A percentile compares a stretch with the other conserved stretches of the same genome.
phyloP scores from a whole-genome alignment of 305 asterid species.

The Fraxinus greggii region DNA sequence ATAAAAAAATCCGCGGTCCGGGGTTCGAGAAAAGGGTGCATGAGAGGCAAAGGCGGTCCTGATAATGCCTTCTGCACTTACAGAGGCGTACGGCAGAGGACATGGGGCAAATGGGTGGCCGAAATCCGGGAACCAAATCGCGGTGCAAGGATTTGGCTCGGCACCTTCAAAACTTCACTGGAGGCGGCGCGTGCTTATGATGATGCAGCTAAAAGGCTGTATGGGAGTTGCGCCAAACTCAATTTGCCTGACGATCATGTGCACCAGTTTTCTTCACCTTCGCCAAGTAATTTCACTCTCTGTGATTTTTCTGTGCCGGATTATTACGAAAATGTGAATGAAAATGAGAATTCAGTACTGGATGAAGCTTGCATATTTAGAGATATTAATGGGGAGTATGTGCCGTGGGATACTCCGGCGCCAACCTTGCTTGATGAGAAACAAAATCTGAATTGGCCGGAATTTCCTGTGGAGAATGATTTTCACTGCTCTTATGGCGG shows the following conservation, averaged over 20 bases:
- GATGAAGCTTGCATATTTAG: constrained; percentile 52
- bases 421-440: constrained; percentile 61
- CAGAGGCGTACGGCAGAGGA: constrained; percentile 77
- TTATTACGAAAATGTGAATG: neutral
- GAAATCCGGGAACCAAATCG: constrained; percentile 82
- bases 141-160: constrained; percentile 72
- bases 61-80: constrained; percentile 65
- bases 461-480: constrained; percentile 23
- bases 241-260: constrained; percentile 31
- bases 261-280: neutral
- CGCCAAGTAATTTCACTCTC: neutral
- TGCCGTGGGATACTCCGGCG: constrained; percentile 54
- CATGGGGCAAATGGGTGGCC: constrained; percentile 85
- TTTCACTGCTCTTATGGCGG: neutral
- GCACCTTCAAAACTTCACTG: constrained; percentile 61
- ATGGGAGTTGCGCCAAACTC: constrained; percentile 53
- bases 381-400: constrained; percentile 32
- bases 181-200: constrained; percentile 79
- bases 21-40: constrained; percentile 67
- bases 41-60: constrained; percentile 82
- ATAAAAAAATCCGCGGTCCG: constrained; percentile 32
- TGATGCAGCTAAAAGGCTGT: constrained; percentile 53
- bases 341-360: constrained; percentile 30
- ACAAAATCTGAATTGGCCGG: constrained; percentile 37
- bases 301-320: constrained; percentile 21